Conservation (phyloP, 75 land plant species). For the Pinus tabuliformis region DNA sequence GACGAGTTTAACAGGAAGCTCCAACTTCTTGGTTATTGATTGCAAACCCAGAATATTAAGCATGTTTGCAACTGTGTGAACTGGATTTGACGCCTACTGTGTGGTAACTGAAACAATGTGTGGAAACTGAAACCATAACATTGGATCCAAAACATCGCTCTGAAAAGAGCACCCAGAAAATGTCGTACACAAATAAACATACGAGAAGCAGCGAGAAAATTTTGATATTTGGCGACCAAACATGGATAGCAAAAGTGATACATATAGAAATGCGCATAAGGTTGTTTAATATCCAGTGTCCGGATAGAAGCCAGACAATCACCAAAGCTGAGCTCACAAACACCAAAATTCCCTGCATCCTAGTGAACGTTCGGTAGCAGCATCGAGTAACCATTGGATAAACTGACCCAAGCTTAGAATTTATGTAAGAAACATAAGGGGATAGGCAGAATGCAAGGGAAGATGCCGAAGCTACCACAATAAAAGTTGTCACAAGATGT, state of each 20-base stretch:
- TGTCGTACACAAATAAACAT: conserved; percentile 80
- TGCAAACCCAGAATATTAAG: conserved; percentile 84
- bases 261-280: conserved; percentile 80
- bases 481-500: conserved; percentile 76
- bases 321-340: conserved; percentile 42
- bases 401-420: conserved; percentile 33
- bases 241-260: conserved; percentile 87
- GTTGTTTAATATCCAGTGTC: conserved; percentile 89
- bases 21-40: conserved; percentile 82
- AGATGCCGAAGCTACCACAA: conserved; percentile 62
- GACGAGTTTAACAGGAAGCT: conserved; percentile 89
- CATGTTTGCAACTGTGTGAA: conserved; percentile 81
- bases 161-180: conserved; percentile 93
- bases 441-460: conserved; percentile 77
- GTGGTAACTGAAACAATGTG: conserved; percentile 50
- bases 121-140: conserved; percentile 73
- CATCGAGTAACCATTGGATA: conserved; percentile 57
- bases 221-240: conserved; percentile 81
- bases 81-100: conserved; percentile 87
- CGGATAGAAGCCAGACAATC: conserved; percentile 73
- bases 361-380: conserved; percentile 61
- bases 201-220: conserved; percentile 76
- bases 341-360: conserved; percentile 38
- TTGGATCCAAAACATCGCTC: conserved; percentile 91
- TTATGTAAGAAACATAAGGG: conserved; percentile 46